phyloP scores from a whole-genome alignment of 129 eudicot species.

The Arctium lappa region DNA sequence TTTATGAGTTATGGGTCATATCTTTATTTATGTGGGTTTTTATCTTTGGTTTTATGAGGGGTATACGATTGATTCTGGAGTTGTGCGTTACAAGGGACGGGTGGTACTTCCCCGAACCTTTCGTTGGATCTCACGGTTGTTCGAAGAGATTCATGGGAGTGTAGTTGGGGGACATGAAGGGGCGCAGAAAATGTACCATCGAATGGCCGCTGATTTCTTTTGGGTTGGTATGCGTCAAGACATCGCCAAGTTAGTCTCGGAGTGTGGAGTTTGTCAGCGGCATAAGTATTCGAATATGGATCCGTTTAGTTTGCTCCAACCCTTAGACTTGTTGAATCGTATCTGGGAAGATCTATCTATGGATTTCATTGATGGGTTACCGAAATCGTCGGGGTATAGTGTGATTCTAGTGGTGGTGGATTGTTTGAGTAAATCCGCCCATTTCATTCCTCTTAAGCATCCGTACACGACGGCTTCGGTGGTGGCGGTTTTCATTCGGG shows the following conservation, averaged over 20 bases:
- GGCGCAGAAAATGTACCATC: too few species aligned
- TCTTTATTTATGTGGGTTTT: too few species aligned
- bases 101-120: too few species aligned
- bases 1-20: not conserved
- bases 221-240: too few species aligned
- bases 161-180: too few species aligned
- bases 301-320: not conserved
- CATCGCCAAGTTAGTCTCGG: too few species aligned
- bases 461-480: not conserved
- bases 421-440: not conserved
- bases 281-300: not conserved
- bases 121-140: too few species aligned
- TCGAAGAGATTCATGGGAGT: too few species aligned
- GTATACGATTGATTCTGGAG: not conserved
- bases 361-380: not conserved
- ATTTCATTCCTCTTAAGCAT: not conserved
- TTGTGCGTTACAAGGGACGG: not conserved
- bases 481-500: not conserved
- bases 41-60: not conserved
- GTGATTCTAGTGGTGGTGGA: not conserved
- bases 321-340: not conserved
- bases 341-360: not conserved
- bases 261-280: not conserved
- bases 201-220: too few species aligned
- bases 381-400: not conserved